A percentile compares a stretch with the other conserved stretches of the same genome.
Conservation (phyloP, 139 green algal species). For the Spirogloea muscicola region DNA sequence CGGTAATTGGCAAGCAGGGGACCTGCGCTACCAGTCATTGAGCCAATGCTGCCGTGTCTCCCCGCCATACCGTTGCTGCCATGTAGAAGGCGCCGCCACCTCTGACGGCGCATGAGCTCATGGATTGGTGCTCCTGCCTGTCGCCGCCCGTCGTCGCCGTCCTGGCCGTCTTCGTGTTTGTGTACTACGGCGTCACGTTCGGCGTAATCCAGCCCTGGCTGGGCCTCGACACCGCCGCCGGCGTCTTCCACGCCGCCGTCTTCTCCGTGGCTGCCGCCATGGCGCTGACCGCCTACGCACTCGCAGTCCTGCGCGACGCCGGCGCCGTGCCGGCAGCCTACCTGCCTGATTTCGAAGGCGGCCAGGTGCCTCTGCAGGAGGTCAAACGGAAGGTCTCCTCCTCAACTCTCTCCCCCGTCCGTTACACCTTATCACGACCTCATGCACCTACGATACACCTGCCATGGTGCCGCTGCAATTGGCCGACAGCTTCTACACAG, state of each 20-base stretch:
- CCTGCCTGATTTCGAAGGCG: neutral
- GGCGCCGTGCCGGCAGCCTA: slow-evolving; percentile 33
- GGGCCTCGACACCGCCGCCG: slow-evolving; percentile 22
- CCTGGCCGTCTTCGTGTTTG: slow-evolving; percentile 27
- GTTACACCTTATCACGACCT: too few relatives aligned
- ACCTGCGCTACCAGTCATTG: too few relatives aligned
- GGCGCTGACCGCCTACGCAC: slow-evolving; percentile 30
- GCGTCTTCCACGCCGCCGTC: slow-evolving; percentile 8
- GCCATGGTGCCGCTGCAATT: too few relatives aligned
- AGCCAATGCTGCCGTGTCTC: too few relatives aligned
- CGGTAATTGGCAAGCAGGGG: too few relatives aligned
- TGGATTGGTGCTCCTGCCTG: too few relatives aligned
- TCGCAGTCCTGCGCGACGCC: slow-evolving; percentile 32
- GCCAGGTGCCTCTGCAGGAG: slow-evolving; percentile 7
- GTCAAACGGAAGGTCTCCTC: slow-evolving; percentile 41
- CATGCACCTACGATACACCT: too few relatives aligned
- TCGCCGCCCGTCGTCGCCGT: slow-evolving; percentile 45
- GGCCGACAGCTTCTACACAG: too few relatives aligned
- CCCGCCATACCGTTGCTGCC: too few relatives aligned
- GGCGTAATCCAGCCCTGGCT: slow-evolving; percentile 28
- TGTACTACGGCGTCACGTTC: slow-evolving; percentile 32
- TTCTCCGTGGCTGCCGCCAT: slow-evolving; percentile 29
- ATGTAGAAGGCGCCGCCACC: too few relatives aligned
- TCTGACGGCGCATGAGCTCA: too few relatives aligned
- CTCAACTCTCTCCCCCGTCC: too few relatives aligned